phyloP scores from a whole-genome alignment of 1,139 yeast genomes.

The Blastobotrys aristatus region DNA sequence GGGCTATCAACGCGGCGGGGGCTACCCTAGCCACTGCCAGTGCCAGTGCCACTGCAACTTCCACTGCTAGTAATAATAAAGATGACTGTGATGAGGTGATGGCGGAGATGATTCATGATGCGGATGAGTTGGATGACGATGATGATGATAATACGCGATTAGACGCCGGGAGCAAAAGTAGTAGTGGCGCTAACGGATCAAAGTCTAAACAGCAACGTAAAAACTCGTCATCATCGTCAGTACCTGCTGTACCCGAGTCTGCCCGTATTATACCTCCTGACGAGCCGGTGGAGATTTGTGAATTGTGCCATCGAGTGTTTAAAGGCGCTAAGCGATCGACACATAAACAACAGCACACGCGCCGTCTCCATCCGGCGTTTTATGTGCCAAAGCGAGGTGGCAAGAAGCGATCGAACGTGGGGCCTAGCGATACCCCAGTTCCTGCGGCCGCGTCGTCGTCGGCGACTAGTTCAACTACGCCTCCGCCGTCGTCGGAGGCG shows the following conservation, averaged over 20 bases:
- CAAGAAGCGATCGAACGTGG: conserved; percentile 29
- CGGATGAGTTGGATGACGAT: no score
- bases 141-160: no score
- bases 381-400: conserved; percentile 44
- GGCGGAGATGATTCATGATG: background rate
- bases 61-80: no score
- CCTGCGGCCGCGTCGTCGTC: conserved; percentile 1
- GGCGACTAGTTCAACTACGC: background rate
- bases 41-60: no score
- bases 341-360: conserved; percentile 44
- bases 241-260: conserved; percentile 6
- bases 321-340: conserved; percentile 44
- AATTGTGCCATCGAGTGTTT: conserved; percentile 40
- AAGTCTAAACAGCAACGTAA: background rate
- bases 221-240: background rate
- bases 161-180: no score
- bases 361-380: conserved; percentile 41
- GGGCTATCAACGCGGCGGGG: no score
- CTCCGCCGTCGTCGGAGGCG: no score
- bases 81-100: conserved; percentile 16
- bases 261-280: conserved; percentile 8
- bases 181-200: background rate
- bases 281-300: conserved; percentile 34
- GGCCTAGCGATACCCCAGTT: conserved; percentile 6
- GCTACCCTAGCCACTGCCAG: no score